Conservation (phyloP, 1,139 yeast genomes). For the Kodamaea sp. region DNA sequence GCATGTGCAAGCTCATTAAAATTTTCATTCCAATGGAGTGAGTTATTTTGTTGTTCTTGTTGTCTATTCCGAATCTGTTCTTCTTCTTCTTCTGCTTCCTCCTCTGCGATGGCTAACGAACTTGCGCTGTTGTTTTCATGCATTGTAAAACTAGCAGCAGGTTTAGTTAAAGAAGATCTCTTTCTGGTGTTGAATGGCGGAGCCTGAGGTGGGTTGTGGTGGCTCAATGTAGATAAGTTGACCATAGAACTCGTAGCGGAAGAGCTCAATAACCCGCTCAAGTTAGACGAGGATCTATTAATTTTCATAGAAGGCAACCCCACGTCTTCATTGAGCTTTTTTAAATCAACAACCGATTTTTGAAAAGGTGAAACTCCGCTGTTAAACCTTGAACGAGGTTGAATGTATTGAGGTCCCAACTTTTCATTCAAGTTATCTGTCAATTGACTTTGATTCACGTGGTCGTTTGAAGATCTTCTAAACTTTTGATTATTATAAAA, state of each 20-base stretch:
- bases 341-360: conserved; percentile 40
- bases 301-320: conserved; percentile 43
- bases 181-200: conserved; percentile 7
- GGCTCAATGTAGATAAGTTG: conserved; percentile 13
- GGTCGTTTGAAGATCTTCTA: conserved; percentile 12
- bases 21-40: conserved; percentile 13
- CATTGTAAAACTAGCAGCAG: conserved; percentile 21
- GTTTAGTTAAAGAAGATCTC: conserved; percentile 19
- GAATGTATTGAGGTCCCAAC: conserved; percentile 38
- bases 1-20: conserved; percentile 32
- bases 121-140: conserved; percentile 28
- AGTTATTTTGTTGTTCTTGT: conserved; percentile 1
- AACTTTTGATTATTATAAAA: conserved; percentile 22
- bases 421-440: conserved; percentile 19
- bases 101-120: conserved; percentile 32
- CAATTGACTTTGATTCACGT: conserved; percentile 5
- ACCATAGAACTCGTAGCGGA: conserved; percentile 10
- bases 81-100: conserved; percentile 20
- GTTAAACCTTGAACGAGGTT: conserved; percentile 40
- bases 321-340: conserved; percentile 26
- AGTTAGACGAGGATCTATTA: conserved; percentile 34
- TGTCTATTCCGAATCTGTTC: conserved; percentile 1
- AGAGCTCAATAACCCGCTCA: conserved; percentile 14
- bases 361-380: conserved; percentile 18
- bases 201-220: conserved; percentile 6